Evolutionary conservation across 2,329 filamentous ascomycete genomes (phyloP).

Genomic region (Verticillium albo-atrum): DNA sequence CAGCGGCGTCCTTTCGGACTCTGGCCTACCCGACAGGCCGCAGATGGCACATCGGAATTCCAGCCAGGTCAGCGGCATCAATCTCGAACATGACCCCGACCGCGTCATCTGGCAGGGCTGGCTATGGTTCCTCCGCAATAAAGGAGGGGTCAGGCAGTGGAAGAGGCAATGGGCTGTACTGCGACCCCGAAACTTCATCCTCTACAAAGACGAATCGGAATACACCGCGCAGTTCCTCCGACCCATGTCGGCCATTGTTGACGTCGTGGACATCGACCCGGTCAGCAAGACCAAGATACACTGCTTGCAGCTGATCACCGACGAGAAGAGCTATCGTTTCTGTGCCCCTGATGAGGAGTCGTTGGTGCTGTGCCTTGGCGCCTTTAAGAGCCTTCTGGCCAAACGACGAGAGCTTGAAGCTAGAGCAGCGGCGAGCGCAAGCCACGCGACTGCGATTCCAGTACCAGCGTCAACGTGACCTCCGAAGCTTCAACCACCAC

Average conservation of each 20-base stretch:
- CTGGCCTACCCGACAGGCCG: slow-evolving; percentile 18
- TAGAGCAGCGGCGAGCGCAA: slow-evolving; percentile 37
- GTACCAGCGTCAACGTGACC: background rate
- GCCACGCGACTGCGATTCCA: slow-evolving; percentile 29
- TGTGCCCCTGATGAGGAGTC: slow-evolving; percentile 77
- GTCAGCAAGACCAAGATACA: slow-evolving; percentile 77
- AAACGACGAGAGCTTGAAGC: slow-evolving; percentile 62
- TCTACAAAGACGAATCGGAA: slow-evolving; percentile 92
- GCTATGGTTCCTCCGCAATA: slow-evolving; percentile 78
- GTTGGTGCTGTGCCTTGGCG: slow-evolving; percentile 79
- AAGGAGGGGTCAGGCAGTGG: slow-evolving; percentile 83
- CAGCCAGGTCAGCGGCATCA: slow-evolving; percentile 58
- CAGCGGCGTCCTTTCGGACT: slow-evolving; percentile 14
- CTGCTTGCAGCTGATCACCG: slow-evolving; percentile 90
- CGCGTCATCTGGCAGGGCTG: slow-evolving; percentile 93
- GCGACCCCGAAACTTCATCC: slow-evolving; percentile 74
- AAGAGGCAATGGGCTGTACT: slow-evolving; percentile 93
- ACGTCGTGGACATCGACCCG: slow-evolving; percentile 89
- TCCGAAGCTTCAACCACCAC: background rate
- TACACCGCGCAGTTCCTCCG: slow-evolving; percentile 84
- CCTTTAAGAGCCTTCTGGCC: slow-evolving; percentile 80
- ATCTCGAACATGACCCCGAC: slow-evolving; percentile 65
- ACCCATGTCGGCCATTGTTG: slow-evolving; percentile 72
- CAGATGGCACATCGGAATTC: slow-evolving; percentile 44
- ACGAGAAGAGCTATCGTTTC: slow-evolving; percentile 80